A percentile compares a stretch with the other conserved stretches of the same genome.
These are phyloP conservation scores for Santalum album DNA, from an alignment of 164 flowering plant genomes.

Conservation along the genomic window DNA sequence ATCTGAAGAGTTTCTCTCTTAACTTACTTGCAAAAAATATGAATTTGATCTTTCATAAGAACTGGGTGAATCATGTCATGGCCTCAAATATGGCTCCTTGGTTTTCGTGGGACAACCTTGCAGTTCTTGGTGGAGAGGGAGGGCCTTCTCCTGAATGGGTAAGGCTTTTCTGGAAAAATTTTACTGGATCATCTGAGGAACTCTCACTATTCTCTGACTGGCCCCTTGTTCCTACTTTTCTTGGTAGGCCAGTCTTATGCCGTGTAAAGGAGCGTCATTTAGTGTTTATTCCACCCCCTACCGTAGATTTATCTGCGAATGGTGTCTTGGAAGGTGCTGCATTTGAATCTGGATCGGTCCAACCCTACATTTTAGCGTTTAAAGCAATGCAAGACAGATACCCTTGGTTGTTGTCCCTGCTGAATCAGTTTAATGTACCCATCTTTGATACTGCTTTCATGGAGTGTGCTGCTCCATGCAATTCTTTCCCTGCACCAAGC, in stretches of 20 bases:
- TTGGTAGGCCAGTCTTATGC: constrained; percentile 82
- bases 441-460: constrained; percentile 58
- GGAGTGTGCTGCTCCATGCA: constrained; percentile 51
- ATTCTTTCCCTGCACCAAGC: constrained; percentile 48
- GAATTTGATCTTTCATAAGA: constrained; percentile 62
- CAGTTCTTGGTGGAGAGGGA: constrained; percentile 38
- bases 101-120: constrained; percentile 80
- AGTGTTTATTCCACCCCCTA: constrained; percentile 67
- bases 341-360: constrained; percentile 24
- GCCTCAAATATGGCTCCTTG: constrained; percentile 64
- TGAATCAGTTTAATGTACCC: constrained; percentile 88
- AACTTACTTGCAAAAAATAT: constrained; percentile 58
- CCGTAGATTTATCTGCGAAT: constrained; percentile 19
- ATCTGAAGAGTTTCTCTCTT: constrained; percentile 58
- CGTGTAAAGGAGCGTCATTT: constrained; percentile 71
- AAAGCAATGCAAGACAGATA: constrained; percentile 33
- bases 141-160: constrained; percentile 97
- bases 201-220: constrained; percentile 76
- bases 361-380: constrained; percentile 41
- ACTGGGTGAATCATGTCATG: constrained; percentile 79
- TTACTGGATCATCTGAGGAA: constrained; percentile 47
- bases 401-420: constrained; percentile 81
- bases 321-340: constrained; percentile 13
- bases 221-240: constrained; percentile 94
- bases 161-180: constrained; percentile 73